These are phyloP conservation scores for Chaetomiaceae sp. DNA, from an alignment of 2,329 filamentous ascomycete genomes.

Conservation along the genomic window DNA sequence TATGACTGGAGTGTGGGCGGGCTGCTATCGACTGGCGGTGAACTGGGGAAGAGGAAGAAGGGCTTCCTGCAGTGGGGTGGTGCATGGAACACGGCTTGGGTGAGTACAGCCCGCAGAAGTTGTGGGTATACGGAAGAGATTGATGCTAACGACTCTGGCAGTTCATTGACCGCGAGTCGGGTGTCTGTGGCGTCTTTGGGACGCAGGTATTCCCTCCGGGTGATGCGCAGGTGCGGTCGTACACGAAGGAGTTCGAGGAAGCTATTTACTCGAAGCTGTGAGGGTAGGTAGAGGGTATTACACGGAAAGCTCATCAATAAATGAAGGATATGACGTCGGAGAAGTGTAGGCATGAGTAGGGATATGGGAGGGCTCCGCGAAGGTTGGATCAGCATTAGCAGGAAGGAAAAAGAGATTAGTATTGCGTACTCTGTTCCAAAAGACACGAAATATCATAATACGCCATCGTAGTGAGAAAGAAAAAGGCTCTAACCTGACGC, in stretches of 20 bases:
- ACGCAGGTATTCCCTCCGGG: constrained; percentile 23
- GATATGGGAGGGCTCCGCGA: constrained; percentile 14
- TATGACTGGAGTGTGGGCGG: constrained; percentile 29
- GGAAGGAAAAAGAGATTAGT: too few species aligned
- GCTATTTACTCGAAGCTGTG: constrained; percentile 16
- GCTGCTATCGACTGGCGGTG: constrained; percentile 22
- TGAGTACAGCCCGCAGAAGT: constrained; percentile 6
- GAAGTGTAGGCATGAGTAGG: background rate
- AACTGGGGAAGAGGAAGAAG: constrained; percentile 17
- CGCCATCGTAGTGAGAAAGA: too few species aligned
- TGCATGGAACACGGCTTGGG: constrained; percentile 27
- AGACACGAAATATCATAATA: too few species aligned
- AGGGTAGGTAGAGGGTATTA: background rate
- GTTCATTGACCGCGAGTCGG: constrained; percentile 28
- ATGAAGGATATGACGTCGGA: too few species aligned
- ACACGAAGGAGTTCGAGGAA: constrained; percentile 24
- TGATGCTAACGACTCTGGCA: constrained; percentile 1
- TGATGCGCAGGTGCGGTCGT: constrained; percentile 10
- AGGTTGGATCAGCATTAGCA: too few species aligned
- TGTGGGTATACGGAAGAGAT: background rate
- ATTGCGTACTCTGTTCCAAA: too few species aligned
- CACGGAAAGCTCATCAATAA: background rate
- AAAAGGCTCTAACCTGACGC: too few species aligned
- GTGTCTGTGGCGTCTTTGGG: constrained; percentile 28
- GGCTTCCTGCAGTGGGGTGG: constrained; percentile 28